These are phyloP conservation scores for Teratosphaeria viscida DNA, from an alignment of 2,329 filamentous ascomycete genomes.

Conservation along the genomic window DNA sequence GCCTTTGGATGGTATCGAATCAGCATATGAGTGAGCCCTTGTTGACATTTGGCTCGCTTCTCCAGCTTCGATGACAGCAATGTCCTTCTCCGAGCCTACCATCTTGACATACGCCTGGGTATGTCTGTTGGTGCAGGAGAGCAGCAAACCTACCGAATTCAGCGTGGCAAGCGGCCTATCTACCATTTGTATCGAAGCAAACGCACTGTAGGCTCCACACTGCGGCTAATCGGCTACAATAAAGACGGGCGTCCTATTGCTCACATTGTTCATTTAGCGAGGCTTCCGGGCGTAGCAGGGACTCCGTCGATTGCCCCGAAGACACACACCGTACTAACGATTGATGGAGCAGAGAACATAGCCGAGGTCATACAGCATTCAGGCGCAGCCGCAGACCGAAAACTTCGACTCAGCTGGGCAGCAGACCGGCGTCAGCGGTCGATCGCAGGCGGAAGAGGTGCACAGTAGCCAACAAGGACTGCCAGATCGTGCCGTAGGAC, in stretches of 20 bases:
- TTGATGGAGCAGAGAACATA: background rate
- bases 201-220: background rate
- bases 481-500: background rate
- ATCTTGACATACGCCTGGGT: background rate
- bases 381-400: background rate
- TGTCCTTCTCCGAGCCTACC: background rate
- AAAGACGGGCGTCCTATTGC: background rate
- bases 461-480: background rate
- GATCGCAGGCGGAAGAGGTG: background rate
- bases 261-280: background rate
- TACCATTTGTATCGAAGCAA: background rate
- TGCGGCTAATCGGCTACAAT: background rate
- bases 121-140: background rate
- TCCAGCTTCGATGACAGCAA: background rate
- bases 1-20: background rate
- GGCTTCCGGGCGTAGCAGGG: background rate
- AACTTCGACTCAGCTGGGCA: background rate
- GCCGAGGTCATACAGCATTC: background rate
- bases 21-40: background rate
- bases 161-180: background rate
- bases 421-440: background rate
- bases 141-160: background rate
- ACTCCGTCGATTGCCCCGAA: background rate
- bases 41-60: background rate
- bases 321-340: background rate